Percentiles rank a stretch among this genome's conserved stretches.
Evolutionary conservation across 1,284 basidiomycete species (phyloP).

Genomic region (Mycena sp.): DNA sequence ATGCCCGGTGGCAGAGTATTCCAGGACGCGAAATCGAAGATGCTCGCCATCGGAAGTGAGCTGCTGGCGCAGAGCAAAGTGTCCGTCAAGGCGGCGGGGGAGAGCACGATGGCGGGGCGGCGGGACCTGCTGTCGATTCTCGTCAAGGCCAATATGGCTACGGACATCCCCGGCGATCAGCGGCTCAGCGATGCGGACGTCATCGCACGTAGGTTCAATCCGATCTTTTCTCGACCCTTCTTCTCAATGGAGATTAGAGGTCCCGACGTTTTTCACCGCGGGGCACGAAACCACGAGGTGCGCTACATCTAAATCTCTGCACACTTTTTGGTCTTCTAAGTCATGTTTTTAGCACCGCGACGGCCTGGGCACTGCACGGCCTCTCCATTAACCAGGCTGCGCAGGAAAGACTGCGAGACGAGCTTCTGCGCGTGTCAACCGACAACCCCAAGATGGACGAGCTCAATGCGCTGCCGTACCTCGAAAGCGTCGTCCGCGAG

Average conservation of each 20-base stretch:
- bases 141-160: conserved; percentile 71
- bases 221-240: no score
- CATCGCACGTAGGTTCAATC: conserved; percentile 67
- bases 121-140: conserved; percentile 64
- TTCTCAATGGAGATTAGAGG: conserved; percentile 53
- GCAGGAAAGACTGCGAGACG: conserved; percentile 76
- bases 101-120: conserved; percentile 19
- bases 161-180: conserved; percentile 64
- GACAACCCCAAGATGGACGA: conserved; percentile 71
- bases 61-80: conserved; percentile 52
- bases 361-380: conserved; percentile 70
- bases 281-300: conserved; percentile 79
- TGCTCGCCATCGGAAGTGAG: conserved; percentile 50
- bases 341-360: conserved; percentile 48
- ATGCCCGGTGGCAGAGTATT: background rate
- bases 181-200: conserved; percentile 79
- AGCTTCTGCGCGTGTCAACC: conserved; percentile 59
- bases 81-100: background rate
- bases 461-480: conserved; percentile 66
- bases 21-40: conserved; percentile 14
- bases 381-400: conserved; percentile 63
- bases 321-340: background rate
- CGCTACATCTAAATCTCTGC: background rate
- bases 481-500: conserved; percentile 71
- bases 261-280: conserved; percentile 68